Evolutionary conservation across 2,329 filamentous ascomycete species (phyloP).

Genomic region (Penicillium glabrum): DNA sequence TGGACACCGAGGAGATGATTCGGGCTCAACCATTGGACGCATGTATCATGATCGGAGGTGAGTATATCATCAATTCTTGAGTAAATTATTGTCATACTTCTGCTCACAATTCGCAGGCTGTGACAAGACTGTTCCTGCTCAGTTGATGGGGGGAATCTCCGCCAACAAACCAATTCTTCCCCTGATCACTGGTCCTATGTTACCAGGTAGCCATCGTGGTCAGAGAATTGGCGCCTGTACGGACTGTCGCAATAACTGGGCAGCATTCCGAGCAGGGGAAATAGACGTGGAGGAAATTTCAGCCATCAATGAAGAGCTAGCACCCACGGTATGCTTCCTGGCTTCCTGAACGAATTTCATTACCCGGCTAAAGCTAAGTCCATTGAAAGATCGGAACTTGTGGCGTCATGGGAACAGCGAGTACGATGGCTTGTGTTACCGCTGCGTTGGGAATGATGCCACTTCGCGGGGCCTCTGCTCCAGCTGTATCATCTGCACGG

Average conservation of each 20-base stretch:
- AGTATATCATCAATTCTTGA: constrained; percentile 8
- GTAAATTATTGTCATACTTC: neutral
- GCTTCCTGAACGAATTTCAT: neutral
- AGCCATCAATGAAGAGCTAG: constrained; percentile 69
- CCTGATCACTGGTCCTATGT: constrained; percentile 71
- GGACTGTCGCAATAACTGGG: constrained; percentile 74
- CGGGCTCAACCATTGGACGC: constrained; percentile 69
- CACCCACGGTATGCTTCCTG: constrained; percentile 59
- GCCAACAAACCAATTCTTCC: constrained; percentile 71
- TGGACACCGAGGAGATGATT: constrained; percentile 80
- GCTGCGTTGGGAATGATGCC: constrained; percentile 56
- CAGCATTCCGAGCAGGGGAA: constrained; percentile 62
- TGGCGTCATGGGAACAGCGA: constrained; percentile 60
- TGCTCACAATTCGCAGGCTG: constrained; percentile 54
- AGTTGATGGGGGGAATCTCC: constrained; percentile 73
- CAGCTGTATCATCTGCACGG: constrained; percentile 54
- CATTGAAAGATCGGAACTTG: constrained; percentile 48
- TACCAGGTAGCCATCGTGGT: constrained; percentile 67
- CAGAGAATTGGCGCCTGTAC: constrained; percentile 70
- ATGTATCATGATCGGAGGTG: constrained; percentile 66
- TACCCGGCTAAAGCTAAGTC: neutral
- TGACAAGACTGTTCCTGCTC: constrained; percentile 72
- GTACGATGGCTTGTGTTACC: constrained; percentile 57
- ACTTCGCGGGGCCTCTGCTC: constrained; percentile 52
- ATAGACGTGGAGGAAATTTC: constrained; percentile 72